Base-by-base conservation (phyloP, 1,139 yeast genomes). In the Sugiyamaella xylanicola region DNA sequence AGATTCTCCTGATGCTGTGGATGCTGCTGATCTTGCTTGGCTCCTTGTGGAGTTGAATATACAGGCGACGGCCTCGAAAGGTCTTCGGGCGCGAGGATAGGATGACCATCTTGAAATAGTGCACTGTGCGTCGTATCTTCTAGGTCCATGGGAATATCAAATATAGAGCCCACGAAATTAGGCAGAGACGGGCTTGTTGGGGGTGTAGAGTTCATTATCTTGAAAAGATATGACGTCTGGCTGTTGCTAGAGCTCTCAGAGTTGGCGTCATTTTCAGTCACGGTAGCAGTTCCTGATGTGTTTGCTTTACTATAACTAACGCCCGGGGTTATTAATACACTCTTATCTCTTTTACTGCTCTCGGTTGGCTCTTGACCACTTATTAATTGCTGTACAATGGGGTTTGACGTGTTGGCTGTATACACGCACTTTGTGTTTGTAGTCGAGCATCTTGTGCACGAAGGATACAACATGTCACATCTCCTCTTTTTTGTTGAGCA, bases 301-400 rank as follows among this genome's bases (percentile, higher is more conserved):
- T 91, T 92, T 0, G 77, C 88, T 44, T 87, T 87, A 67, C 80
- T 77, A 65, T 48, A 56, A 21, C 27, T 52, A 29, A 40, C 15
- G 3, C 53, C 47, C 2, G 53, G 53, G 17, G 48, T 35, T 9
- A 43, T 27, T 20, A 25, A 19, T 15, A 22, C 36, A 15, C 11
- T 27, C 35, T 16, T 22, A 20, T 11, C 29, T n/a, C n/a, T 22
- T n/a, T 36, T 27, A 22, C 39, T 36, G 13, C 21, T 16, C 15
- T 42, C 37, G 22, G 19, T 43, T 3, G 36, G 5, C 13, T 39
- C 48, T 4, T 20, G 22, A 16, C 42, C 42, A 32, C 43, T 45
- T 48, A 50, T 35, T 16, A 48, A 20, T 11, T 50, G 51, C n/a
- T 47, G 51, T 7, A 55, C 60, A 42, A 58, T 41, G 7, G 61